phyloP scores from a whole-genome alignment of 2,329 filamentous ascomycete genomes.

The Pseudocercospora pini-densiflorae region DNA sequence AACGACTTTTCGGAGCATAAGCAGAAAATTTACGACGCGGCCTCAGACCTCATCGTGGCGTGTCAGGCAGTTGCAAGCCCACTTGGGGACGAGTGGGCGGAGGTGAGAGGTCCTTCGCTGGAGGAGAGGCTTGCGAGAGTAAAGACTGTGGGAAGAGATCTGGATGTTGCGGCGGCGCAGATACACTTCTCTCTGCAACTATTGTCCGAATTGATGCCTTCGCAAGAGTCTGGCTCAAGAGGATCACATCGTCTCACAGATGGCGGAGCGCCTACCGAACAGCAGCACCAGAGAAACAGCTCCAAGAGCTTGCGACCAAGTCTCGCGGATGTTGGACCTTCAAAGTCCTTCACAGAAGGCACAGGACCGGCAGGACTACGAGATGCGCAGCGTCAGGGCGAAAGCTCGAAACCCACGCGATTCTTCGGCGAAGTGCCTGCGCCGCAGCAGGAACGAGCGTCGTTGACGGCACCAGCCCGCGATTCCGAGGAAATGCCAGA shows the following conservation, averaged over 20 bases:
- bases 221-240: constrained; percentile 37
- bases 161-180: constrained; percentile 86
- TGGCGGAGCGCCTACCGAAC: constrained; percentile 36
- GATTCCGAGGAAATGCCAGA: constrained; percentile 78
- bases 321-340: constrained; percentile 60
- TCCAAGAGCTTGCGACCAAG: constrained; percentile 54
- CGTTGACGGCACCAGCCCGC: constrained; percentile 42
- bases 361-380: constrained; percentile 32
- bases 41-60: constrained; percentile 83
- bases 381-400: constrained; percentile 37
- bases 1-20: constrained; percentile 89
- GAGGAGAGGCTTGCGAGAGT: constrained; percentile 86
- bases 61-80: constrained; percentile 93
- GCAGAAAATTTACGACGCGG: constrained; percentile 90
- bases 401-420: constrained; percentile 54
- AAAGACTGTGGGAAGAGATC: constrained; percentile 72
- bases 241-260: constrained; percentile 42
- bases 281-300: constrained; percentile 34
- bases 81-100: constrained; percentile 92
- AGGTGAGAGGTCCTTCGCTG: constrained; percentile 85
- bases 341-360: constrained; percentile 70
- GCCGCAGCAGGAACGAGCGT: constrained; percentile 34
- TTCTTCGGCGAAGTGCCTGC: constrained; percentile 59
- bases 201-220: constrained; percentile 77
- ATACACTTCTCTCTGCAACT: constrained; percentile 87